Conservation (phyloP, 257 asterid genomes). For the Solanum lycopersicoides region DNA sequence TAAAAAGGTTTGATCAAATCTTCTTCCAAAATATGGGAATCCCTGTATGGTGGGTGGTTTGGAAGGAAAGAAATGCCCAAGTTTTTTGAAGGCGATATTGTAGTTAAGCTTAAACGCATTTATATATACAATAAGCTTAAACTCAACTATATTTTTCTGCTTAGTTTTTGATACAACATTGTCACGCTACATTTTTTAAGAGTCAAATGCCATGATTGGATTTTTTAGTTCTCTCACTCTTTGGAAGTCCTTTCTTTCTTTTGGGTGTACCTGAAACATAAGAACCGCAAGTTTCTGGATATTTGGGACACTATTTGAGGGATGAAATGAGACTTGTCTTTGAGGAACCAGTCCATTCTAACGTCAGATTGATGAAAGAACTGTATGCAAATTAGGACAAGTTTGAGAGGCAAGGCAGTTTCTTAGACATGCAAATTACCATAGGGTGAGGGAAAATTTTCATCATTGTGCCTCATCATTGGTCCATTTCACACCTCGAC, state of each 20-base stretch:
- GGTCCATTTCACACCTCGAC: not conserved
- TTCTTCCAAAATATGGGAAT: not conserved
- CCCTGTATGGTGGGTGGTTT: not conserved
- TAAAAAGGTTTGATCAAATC: not conserved
- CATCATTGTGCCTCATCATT: not conserved
- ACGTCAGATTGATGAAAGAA: not conserved
- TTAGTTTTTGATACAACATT: not conserved
- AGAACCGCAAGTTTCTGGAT: not conserved
- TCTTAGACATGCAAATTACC: not conserved
- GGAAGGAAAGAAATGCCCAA: not conserved
- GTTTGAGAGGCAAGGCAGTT: not conserved
- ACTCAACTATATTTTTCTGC: not conserved
- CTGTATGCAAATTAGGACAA: not conserved
- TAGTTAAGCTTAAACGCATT: not conserved
- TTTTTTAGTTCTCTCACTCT: not conserved
- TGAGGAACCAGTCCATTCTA: not conserved
- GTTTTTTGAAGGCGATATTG: not conserved
- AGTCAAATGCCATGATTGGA: not conserved
- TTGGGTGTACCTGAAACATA: not conserved
- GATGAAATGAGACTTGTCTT: not conserved
- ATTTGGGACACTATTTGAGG: not conserved
- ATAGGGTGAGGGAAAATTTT: not conserved
- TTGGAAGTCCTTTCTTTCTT: not conserved
- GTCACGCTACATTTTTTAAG: not conserved
- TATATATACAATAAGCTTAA: not conserved